These are phyloP conservation scores for Cyberlindnera maclurae DNA, from an alignment of 805 yeast species.

Conservation along the genomic window DNA sequence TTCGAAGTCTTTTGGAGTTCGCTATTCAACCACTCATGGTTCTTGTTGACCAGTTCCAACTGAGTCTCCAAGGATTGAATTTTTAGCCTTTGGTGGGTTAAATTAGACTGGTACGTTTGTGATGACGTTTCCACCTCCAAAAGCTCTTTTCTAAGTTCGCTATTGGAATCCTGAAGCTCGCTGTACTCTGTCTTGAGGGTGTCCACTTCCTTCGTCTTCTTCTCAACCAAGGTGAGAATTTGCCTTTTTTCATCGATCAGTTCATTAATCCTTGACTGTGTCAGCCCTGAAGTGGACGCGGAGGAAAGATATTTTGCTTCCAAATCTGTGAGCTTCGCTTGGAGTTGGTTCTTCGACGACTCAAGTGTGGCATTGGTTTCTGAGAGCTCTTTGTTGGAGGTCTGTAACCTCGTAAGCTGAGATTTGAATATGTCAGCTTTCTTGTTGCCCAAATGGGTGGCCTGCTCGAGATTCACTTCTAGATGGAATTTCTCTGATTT, in stretches of 20 bases:
- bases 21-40: slow-evolving; percentile 35
- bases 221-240: slow-evolving; percentile 29
- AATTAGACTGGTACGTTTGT: slow-evolving; percentile 26
- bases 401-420: slow-evolving; percentile 22
- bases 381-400: slow-evolving; percentile 18
- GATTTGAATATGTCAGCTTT: slow-evolving; percentile 27
- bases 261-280: slow-evolving; percentile 11
- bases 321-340: slow-evolving; percentile 11
- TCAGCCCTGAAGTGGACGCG: slow-evolving; percentile 4
- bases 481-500: slow-evolving; percentile 31
- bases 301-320: slow-evolving; percentile 9
- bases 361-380: slow-evolving; percentile 18
- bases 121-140: slow-evolving; percentile 32
- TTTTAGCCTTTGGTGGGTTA: slow-evolving; percentile 26
- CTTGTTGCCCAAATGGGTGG: slow-evolving; percentile 27
- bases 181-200: slow-evolving; percentile 33
- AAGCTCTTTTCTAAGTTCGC: slow-evolving; percentile 32
- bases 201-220: slow-evolving; percentile 30
- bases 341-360: slow-evolving; percentile 18
- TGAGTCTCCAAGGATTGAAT: slow-evolving; percentile 36
- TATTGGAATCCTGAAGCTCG: slow-evolving; percentile 27
- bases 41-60: slow-evolving; percentile 31
- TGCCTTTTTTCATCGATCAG: slow-evolving; percentile 23
- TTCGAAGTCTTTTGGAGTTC: slow-evolving; percentile 28
- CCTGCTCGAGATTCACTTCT: slow-evolving; percentile 35